Conservation (phyloP, 805 yeast species). For the Ogataea paraovalis region DNA sequence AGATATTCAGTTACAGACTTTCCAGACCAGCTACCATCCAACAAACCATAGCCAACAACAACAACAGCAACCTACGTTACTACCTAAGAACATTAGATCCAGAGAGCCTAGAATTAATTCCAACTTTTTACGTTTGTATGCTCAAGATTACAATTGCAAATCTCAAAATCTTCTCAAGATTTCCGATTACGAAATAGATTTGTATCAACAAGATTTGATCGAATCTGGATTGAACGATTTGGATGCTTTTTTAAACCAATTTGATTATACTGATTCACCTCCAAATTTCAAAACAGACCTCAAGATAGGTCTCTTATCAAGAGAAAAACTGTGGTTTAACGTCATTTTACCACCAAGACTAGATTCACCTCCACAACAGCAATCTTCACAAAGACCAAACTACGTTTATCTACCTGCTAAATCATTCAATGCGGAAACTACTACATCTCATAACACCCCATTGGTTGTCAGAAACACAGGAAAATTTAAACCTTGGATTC, state of each 20-base stretch:
- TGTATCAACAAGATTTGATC: conserved; percentile 23
- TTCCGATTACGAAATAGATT: conserved; percentile 33
- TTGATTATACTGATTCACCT: conserved; percentile 10
- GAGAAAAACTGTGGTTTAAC: conserved; percentile 50
- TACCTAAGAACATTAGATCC: conserved; percentile 3
- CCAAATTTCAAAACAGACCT: conserved; percentile 13
- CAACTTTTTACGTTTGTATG: conserved; percentile 44
- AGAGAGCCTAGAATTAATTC: conserved; percentile 52
- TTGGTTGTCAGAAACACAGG: conserved; percentile 26
- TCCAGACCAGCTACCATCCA: background rate
- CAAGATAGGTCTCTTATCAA: conserved; percentile 38
- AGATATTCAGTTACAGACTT: background rate
- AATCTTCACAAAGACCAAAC: conserved; percentile 5
- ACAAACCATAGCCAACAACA: conserved; percentile 2
- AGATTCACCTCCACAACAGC: conserved; percentile 26
- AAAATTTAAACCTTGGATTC: conserved; percentile 29
- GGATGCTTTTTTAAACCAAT: conserved; percentile 25
- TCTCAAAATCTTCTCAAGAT: conserved; percentile 29
- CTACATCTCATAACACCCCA: conserved; percentile 3
- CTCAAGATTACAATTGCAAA: conserved; percentile 45
- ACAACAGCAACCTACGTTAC: background rate
- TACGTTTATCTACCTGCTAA: conserved; percentile 9
- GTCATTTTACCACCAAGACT: conserved; percentile 50
- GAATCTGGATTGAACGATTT: conserved; percentile 21
- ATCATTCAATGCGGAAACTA: background rate